Evolutionary conservation across 495 filamentous ascomycete species (phyloP), one percentile per base, ranked within the genome.

Genomic region (Apiosordaria backusii): DNA sequence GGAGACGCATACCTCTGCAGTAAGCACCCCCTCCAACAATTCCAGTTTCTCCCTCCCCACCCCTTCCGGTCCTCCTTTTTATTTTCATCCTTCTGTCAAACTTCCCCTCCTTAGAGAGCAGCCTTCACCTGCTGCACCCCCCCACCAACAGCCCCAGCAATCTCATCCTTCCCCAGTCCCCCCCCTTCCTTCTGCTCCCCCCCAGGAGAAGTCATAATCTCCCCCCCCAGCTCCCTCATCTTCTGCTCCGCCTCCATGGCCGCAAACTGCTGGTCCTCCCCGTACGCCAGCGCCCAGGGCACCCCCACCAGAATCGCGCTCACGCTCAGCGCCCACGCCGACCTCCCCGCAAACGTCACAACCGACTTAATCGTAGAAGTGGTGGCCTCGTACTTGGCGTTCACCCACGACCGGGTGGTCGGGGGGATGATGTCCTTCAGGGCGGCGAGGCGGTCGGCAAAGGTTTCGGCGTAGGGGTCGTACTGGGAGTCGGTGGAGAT

Each of bases 231-330:
- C 84, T 92, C 87, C 72, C 91, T 86, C 90, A 96, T 94, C 78
- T 89, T 87, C 88, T 93, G 90, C 83, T 97, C 94, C 79, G 90
- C 88, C 86, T 98, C 95, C 92, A 95, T 92, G 84, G 97, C 94
- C 66, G 91, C 81, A 74, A 95, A 85, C 83, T 96, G 89, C 84
- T 97, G 93, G 79, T 99, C 95, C 83, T 99, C 96, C 61, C 89
- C 87, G 78, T 91, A 92, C 54, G 93, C 92, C 65, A 99, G 84
- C 63, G 92, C 92, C 84, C 90, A 98, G 25, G 95, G 96, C 60
- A 98, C 91, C 74, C 91, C 92, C 65, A 99, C 78, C 72, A 99
- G 79, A 77, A 99, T 85, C 58, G 90, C 92, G 64, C 87, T 91
- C 57, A 93, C 96, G 75, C 87, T 89, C 23, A 99, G 76, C 45